These are phyloP conservation scores for Aegilops umbellulata DNA, from an alignment of 176 grass and related monocot genomes.

Conservation along the genomic window DNA sequence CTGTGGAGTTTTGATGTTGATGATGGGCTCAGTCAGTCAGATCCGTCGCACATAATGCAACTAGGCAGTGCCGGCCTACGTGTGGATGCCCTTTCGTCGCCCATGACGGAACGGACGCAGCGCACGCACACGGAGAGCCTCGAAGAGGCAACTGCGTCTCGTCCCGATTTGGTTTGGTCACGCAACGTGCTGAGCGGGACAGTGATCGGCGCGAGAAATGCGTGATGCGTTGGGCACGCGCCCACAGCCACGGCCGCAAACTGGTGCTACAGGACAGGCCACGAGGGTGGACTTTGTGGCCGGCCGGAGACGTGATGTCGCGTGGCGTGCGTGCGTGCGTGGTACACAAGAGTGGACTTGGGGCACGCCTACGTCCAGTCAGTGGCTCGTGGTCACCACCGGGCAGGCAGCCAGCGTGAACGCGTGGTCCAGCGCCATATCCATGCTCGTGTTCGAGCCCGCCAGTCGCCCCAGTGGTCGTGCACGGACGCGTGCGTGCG, in stretches of 20 bases:
- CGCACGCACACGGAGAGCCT: background rate
- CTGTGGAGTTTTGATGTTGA: too few species aligned
- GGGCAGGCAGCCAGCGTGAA: background rate
- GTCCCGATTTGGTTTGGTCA: background rate
- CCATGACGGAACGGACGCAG: too few species aligned
- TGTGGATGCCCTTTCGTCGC: too few species aligned
- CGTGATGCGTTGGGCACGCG: background rate
- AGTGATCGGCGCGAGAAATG: background rate
- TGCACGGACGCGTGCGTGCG: background rate
- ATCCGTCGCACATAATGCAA: too few species aligned
- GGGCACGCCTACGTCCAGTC: background rate
- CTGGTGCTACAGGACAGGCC: background rate
- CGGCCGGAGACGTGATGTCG: background rate
- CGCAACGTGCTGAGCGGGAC: background rate
- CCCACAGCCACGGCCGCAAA: background rate
- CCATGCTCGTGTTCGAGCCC: background rate
- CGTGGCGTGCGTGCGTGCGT: background rate
- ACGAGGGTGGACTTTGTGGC: background rate
- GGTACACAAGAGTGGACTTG: constrained; percentile 10
- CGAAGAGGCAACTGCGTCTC: background rate
- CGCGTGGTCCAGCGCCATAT: background rate
- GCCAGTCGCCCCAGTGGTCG: background rate
- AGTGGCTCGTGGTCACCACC: background rate
- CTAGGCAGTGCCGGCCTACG: too few species aligned
- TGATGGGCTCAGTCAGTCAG: too few species aligned